These are phyloP conservation scores for Penicillium psychrofluorescens DNA, from an alignment of 495 filamentous ascomycete species.

Conservation along the genomic window DNA sequence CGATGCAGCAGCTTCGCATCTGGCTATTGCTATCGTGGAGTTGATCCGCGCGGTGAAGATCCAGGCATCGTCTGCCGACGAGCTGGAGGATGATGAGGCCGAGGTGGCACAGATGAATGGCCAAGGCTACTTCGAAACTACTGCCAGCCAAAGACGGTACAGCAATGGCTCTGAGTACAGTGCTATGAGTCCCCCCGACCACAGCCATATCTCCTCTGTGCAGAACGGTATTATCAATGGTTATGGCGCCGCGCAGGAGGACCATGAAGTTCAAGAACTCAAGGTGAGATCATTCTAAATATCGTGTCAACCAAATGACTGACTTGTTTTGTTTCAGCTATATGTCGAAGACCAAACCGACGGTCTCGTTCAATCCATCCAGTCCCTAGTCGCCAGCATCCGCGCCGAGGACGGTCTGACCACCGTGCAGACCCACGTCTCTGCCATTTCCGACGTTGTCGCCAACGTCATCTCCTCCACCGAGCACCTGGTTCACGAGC, in stretches of 20 bases:
- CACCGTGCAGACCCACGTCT: conserved; percentile 62
- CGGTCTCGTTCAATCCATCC: conserved; percentile 71
- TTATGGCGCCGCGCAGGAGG: conserved; percentile 33
- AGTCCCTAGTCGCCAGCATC: conserved; percentile 72
- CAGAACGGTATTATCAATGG: conserved; percentile 24
- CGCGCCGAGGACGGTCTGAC: conserved; percentile 60
- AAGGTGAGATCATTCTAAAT: conserved; percentile 40
- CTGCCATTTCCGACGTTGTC: conserved; percentile 62
- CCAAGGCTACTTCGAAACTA: conserved; percentile 42
- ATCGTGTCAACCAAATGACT: not conserved
- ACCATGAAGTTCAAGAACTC: conserved; percentile 63
- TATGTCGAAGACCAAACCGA: conserved; percentile 84
- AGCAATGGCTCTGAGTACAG: conserved; percentile 50
- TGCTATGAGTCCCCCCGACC: conserved; percentile 40
- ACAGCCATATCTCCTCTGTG: conserved; percentile 18
- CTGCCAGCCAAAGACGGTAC: conserved; percentile 35
- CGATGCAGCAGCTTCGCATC: conserved; percentile 91
- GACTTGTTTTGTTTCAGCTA: conserved; percentile 33
- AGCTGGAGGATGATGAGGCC: conserved; percentile 61
- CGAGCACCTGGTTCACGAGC: conserved; percentile 46
- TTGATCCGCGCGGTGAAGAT: conserved; percentile 79
- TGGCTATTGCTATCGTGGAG: conserved; percentile 79
- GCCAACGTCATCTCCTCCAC: conserved; percentile 62
- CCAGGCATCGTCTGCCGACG: conserved; percentile 61
- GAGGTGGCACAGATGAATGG: conserved; percentile 36